Base-by-base conservation (phyloP, 306 rosid genomes). In the Aeschynomene evenia region DNA sequence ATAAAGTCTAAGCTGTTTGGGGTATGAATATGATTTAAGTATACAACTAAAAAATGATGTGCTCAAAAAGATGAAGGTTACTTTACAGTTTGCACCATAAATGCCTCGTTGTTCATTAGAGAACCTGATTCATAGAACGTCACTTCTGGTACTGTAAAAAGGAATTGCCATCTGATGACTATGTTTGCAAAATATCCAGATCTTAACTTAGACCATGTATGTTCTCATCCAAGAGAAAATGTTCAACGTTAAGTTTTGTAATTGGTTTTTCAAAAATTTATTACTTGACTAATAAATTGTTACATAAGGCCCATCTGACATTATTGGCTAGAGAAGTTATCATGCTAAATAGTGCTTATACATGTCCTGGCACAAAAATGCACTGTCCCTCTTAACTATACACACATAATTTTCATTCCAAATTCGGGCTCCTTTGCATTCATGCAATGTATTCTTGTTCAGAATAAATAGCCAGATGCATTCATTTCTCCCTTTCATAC, bases 341-440 rank as follows among this genome's bases (percentile, higher is more conserved):
- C 26, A 28, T 62, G 61, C 46, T 24, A 40, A 62, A n/a, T n/a
- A n/a, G 29, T 26, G 18, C 46, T 61, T 43, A 7, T 20, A 29
- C 60, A 42, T n/a, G 48, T 76, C 45, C 13, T 0, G 14, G 20
- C 23, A 40, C 33, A 54, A 79, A 59, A 52, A 66, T 54, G 53
- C 18, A 33, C 1, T 4, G 40, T 45, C 11, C 43, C 53, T 37
- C 22, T 62, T 36, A 65, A 15, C 43, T 57, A 13, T 26, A 39
- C 34, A 52, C 54, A 58, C 74, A 50, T 70, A 48, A 43, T 36
- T 39, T 65, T 50, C 69, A 46, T 63, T 64, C 73, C 68, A 54
- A 6, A 55, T 43, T 53, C 22, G 1, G 23, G 72, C 31, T 34
- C 12, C 40, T 11, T 36, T 26, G 63, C 29, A 19, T 73, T 39